Conservation (phyloP, 352 stramenopile species). For the Aphanomyces invadans region DNA sequence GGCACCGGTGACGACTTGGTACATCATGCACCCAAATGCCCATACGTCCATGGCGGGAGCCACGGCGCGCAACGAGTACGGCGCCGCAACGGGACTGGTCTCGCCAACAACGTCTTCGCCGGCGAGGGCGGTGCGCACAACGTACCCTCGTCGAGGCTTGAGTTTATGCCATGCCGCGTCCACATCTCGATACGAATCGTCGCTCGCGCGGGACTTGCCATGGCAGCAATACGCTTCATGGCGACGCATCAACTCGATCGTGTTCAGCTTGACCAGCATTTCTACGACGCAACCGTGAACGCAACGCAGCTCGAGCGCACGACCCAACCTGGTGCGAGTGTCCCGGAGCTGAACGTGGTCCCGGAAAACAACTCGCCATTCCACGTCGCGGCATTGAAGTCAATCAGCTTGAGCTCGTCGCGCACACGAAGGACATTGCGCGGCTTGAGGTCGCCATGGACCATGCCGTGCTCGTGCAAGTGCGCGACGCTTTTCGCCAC, state of each 20-base stretch:
- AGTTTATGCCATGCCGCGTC: background rate
- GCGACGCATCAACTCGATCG: no score
- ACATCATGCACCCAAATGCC: conserved; percentile 25
- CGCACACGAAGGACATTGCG: conserved; percentile 25
- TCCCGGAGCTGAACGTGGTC: conserved; percentile 24
- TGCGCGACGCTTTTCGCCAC: background rate
- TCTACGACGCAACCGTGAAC: background rate
- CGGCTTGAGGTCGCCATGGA: conserved; percentile 28
- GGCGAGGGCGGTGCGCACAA: background rate
- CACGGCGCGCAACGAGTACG: background rate
- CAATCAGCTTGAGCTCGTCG: conserved; percentile 22
- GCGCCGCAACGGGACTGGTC: background rate
- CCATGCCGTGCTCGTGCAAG: background rate
- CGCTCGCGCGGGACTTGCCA: no score
- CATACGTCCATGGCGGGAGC: conserved; percentile 22
- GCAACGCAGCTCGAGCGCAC: background rate
- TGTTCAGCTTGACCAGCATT: no score
- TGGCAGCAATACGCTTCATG: no score
- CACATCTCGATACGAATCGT: background rate
- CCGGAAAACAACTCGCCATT: background rate
- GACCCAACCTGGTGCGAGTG: conserved; percentile 13
- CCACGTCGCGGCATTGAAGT: conserved; percentile 18
- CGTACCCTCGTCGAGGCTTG: background rate
- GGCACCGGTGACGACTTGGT: conserved; percentile 7
- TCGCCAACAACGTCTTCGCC: background rate